These are phyloP conservation scores for Boletales sp. DNA, from an alignment of 768 basidiomycete genomes.

Conservation along the genomic window DNA sequence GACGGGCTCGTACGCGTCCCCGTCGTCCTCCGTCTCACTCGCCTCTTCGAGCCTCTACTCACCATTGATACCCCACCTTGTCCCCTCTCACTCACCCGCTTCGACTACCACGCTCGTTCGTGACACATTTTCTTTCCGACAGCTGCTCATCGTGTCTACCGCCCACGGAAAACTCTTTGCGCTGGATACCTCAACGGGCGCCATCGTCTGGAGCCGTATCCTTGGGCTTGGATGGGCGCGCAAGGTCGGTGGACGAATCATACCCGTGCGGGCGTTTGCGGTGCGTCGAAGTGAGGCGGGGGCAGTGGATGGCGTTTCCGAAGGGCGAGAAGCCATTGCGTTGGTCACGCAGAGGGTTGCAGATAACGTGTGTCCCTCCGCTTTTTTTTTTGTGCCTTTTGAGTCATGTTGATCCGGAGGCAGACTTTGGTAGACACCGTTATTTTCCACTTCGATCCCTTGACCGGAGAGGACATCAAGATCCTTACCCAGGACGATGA, in stretches of 20 bases:
- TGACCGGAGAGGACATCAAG: slow-evolving; percentile 66
- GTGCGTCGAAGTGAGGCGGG: slow-evolving; percentile 33
- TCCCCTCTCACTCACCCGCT: slow-evolving; percentile 24
- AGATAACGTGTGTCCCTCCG: slow-evolving; percentile 48
- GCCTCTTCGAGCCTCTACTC: not conserved
- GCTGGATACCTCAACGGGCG: slow-evolving; percentile 75
- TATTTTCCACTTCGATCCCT: slow-evolving; percentile 69
- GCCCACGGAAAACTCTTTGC: slow-evolving; percentile 73
- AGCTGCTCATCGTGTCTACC: slow-evolving; percentile 74
- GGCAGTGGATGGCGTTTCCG: slow-evolving; percentile 1
- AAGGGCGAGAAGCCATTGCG: slow-evolving; percentile 47
- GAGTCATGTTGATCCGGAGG: slow-evolving; percentile 7
- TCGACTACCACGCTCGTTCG: slow-evolving; percentile 45
- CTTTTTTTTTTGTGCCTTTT: not conserved
- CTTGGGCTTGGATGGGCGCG: slow-evolving; percentile 71
- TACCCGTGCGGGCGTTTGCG: slow-evolving; percentile 61
- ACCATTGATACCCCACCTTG: slow-evolving; percentile 16
- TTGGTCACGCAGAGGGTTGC: slow-evolving; percentile 60
- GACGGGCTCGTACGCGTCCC: slow-evolving; percentile 60
- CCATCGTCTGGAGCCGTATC: slow-evolving; percentile 74
- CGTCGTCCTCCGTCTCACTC: slow-evolving; percentile 32
- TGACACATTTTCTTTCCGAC: slow-evolving; percentile 84
- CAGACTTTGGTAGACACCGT: slow-evolving; percentile 68
- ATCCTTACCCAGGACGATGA: slow-evolving; percentile 20
- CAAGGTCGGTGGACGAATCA: slow-evolving; percentile 49